Conservation (phyloP, 2,329 filamentous ascomycete genomes). For the Neofusicoccum sp. region DNA sequence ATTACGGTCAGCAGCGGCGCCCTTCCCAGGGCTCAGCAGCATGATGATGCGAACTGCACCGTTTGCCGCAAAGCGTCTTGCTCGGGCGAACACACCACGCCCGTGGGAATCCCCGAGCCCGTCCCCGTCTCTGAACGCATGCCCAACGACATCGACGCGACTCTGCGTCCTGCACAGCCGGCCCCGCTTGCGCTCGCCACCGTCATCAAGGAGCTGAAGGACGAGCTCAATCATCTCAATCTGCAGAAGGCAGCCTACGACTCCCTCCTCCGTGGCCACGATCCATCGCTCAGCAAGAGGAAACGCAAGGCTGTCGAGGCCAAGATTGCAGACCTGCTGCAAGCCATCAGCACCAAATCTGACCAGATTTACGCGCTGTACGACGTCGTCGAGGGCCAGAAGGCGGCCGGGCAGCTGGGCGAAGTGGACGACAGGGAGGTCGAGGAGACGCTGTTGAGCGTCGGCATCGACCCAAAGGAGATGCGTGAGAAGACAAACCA, state of each 20-base stretch:
- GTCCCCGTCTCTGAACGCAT: conserved; percentile 55
- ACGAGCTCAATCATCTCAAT: conserved; percentile 78
- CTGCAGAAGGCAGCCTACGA: conserved; percentile 69
- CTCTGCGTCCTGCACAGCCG: conserved; percentile 63
- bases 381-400: conserved; percentile 82
- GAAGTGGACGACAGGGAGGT: conserved; percentile 56
- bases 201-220: conserved; percentile 80
- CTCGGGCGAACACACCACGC: conserved; percentile 30
- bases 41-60: conserved; percentile 59
- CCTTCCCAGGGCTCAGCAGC: conserved; percentile 36
- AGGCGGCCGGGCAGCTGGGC: conserved; percentile 65
- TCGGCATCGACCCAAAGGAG: conserved; percentile 44
- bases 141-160: conserved; percentile 59
- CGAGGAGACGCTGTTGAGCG: conserved; percentile 46
- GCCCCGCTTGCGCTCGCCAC: conserved; percentile 74
- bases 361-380: conserved; percentile 82
- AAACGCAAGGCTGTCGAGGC: conserved; percentile 64
- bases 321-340: conserved; percentile 64
- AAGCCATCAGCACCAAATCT: conserved; percentile 70
- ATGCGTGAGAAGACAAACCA: conserved; percentile 26
- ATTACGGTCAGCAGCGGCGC: conserved; percentile 54
- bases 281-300: conserved; percentile 63
- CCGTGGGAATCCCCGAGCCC: conserved; percentile 48
- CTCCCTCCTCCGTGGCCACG: conserved; percentile 27
- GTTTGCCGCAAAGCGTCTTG: conserved; percentile 54